These are phyloP conservation scores for Exophiala viscosa DNA, from an alignment of 2,329 filamentous ascomycete genomes.

Conservation along the genomic window DNA sequence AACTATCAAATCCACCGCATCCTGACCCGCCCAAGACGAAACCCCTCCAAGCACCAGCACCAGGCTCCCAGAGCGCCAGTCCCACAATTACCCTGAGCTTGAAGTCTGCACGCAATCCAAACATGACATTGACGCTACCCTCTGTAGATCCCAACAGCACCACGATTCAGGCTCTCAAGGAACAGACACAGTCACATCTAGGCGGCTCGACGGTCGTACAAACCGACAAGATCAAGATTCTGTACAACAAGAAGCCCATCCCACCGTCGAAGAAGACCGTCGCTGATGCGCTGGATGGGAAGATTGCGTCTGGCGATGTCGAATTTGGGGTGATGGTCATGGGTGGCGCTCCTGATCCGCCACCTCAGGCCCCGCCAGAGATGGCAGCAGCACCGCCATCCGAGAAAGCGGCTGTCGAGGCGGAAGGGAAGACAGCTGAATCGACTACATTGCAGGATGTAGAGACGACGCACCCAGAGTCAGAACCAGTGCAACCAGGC, in stretches of 20 bases:
- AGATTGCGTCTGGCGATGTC: slow-evolving; percentile 49
- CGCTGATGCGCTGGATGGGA: slow-evolving; percentile 64
- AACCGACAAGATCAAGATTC: slow-evolving; percentile 75
- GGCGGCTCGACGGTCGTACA: slow-evolving; percentile 37
- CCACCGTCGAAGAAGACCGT: slow-evolving; percentile 65
- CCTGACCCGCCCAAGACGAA: slow-evolving; percentile 43
- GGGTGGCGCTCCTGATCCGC: slow-evolving; percentile 56
- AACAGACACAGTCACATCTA: slow-evolving; percentile 60
- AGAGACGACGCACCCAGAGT: slow-evolving; percentile 29
- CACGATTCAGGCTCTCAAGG: slow-evolving; percentile 75
- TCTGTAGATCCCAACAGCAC: slow-evolving; percentile 61
- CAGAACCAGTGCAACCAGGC: slow-evolving; percentile 22
- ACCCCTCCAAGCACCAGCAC: slow-evolving; percentile 24
- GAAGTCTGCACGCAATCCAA: slow-evolving; percentile 73
- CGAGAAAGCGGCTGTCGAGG: slow-evolving; percentile 32
- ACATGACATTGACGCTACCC: slow-evolving; percentile 63
- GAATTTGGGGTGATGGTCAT: slow-evolving; percentile 89
- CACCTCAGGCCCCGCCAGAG: slow-evolving; percentile 7
- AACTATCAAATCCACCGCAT: slow-evolving; percentile 40
- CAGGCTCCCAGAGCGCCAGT: slow-evolving; percentile 22
- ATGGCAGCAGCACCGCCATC: slow-evolving; percentile 3
- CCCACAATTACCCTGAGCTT: slow-evolving; percentile 54
- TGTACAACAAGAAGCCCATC: slow-evolving; percentile 84
- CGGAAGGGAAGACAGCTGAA: slow-evolving; percentile 32
- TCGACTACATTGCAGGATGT: slow-evolving; percentile 31